Evolutionary conservation across 139 green algal species (phyloP).

Genomic region (Chlorella sorokiniana): DNA sequence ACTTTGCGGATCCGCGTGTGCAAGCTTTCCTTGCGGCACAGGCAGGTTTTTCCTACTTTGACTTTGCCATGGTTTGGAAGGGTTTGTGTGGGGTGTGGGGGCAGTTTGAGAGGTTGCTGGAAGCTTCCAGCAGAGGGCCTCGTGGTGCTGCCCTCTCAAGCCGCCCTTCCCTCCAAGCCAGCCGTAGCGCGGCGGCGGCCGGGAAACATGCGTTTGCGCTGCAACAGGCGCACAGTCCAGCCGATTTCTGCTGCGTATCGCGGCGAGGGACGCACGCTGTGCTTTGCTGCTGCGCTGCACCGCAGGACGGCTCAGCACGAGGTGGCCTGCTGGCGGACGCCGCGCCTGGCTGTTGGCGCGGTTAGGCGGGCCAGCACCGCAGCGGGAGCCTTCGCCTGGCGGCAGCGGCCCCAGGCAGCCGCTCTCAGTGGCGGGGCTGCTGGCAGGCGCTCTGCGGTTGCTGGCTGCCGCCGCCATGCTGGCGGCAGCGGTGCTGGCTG

Average conservation of each 20-base stretch:
- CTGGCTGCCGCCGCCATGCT: background rate
- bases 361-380: background rate
- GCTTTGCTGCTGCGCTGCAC: too few species aligned
- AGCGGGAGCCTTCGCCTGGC: background rate
- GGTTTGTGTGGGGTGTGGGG: too few species aligned
- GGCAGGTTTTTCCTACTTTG: background rate
- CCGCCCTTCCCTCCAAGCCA: too few species aligned
- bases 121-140: too few species aligned
- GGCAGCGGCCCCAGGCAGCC: background rate
- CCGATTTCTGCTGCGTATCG: too few species aligned
- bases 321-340: background rate
- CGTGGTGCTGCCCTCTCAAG: too few species aligned
- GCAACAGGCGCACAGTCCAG: too few species aligned
- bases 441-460: background rate
- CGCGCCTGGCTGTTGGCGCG: background rate
- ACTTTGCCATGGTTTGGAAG: background rate
- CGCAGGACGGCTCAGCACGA: background rate
- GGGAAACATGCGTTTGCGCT: too few species aligned
- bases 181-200: too few species aligned
- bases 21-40: constrained; percentile 11
- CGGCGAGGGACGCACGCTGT: too few species aligned
- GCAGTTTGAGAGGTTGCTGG: too few species aligned
- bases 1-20: constrained; percentile 9
- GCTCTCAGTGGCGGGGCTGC: background rate
- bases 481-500: background rate